Percentiles rank a stretch among this genome's conserved stretches.
Evolutionary conservation across 1,284 basidiomycete species (phyloP).

Genomic region (Ceratobasidium papillatum): DNA sequence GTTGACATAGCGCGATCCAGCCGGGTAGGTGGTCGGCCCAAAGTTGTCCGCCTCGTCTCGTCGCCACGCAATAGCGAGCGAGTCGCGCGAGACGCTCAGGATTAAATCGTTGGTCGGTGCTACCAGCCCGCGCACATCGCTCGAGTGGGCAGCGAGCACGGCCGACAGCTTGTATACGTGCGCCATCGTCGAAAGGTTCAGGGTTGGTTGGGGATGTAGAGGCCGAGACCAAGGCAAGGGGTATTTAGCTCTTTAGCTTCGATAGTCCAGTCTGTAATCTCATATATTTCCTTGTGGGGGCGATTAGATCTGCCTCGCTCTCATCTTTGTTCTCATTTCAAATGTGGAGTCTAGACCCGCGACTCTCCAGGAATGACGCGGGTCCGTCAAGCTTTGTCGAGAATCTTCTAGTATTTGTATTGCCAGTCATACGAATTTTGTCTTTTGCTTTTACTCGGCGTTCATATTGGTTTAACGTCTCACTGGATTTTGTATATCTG

Average conservation of each 20-base stretch:
- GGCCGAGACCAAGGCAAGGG: constrained; percentile 37
- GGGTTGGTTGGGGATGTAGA: constrained; percentile 1
- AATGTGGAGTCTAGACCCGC: constrained; percentile 8
- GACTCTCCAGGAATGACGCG: not conserved
- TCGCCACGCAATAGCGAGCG: constrained; percentile 87
- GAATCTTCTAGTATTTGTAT: not conserved
- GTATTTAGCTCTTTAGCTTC: constrained; percentile 13
- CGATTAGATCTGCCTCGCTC: constrained; percentile 12
- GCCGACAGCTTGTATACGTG: constrained; percentile 81
- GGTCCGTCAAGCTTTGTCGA: not conserved
- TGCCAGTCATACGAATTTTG: not conserved
- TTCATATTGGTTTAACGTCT: too few species aligned
- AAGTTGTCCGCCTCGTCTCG: constrained; percentile 61
- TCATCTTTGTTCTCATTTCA: constrained; percentile 15
- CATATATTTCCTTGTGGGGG: not conserved
- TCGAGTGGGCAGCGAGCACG: constrained; percentile 60
- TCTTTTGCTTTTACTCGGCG: too few species aligned
- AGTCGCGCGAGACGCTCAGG: constrained; percentile 89
- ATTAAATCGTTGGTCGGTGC: constrained; percentile 76
- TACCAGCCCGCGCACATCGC: constrained; percentile 76
- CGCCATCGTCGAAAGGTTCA: constrained; percentile 21
- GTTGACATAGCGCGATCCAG: constrained; percentile 82
- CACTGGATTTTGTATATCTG: too few species aligned
- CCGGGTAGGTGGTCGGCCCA: constrained; percentile 64
- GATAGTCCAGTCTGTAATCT: not conserved